Percentiles rank a stretch among this genome's conserved stretches.
Evolutionary conservation across 1,284 basidiomycete genomes (phyloP).

Genomic region (Earliella scabrosa): DNA sequence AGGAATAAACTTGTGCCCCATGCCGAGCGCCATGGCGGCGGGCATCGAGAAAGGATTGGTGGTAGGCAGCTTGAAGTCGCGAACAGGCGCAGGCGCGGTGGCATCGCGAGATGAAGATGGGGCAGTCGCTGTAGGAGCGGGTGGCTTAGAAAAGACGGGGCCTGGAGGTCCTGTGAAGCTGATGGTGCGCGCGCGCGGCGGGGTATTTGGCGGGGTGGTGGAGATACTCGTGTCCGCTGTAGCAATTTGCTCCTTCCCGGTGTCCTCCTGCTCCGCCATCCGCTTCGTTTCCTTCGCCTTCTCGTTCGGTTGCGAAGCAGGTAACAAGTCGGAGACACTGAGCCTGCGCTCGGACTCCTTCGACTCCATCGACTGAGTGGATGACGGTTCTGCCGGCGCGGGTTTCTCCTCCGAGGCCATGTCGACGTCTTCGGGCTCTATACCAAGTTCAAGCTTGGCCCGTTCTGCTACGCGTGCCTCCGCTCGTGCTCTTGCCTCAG

Average conservation of each 20-base stretch:
- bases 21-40: conserved; percentile 47
- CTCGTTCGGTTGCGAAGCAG: conserved; percentile 13
- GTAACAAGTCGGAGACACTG: conserved; percentile 57
- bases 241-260: too few species aligned
- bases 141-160: conserved; percentile 63
- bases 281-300: conserved; percentile 6
- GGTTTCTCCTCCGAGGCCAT: conserved; percentile 8
- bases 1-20: conserved; percentile 39
- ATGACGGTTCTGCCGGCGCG: background rate
- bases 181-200: conserved; percentile 34
- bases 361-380: background rate
- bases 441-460: conserved; percentile 44
- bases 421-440: conserved; percentile 9
- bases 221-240: conserved; percentile 43
- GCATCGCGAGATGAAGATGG: conserved; percentile 4
- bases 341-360: conserved; percentile 43
- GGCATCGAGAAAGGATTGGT: conserved; percentile 46
- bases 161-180: conserved; percentile 42
- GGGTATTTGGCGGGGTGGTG: conserved; percentile 64
- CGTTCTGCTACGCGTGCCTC: conserved; percentile 72
- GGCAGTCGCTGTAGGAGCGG: conserved; percentile 32
- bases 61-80: conserved; percentile 37
- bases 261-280: conserved; percentile 5
- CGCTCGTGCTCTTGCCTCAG: conserved; percentile 71
- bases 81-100: conserved; percentile 3